Conservation (phyloP, 495 filamentous ascomycete genomes). For the Darksidea phi region DNA sequence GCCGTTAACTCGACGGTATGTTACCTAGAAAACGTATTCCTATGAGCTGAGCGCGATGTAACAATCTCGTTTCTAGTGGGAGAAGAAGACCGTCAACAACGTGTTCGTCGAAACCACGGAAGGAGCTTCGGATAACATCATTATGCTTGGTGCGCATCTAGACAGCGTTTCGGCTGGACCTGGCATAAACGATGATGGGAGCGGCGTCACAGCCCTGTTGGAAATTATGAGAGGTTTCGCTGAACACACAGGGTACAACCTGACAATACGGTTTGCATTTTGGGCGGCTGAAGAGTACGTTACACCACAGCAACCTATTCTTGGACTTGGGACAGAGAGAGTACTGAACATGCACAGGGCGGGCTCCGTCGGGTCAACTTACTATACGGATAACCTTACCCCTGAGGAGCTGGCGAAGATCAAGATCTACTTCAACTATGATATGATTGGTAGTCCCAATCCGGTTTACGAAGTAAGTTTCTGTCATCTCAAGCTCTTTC, state of each 20-base stretch:
- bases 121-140: conserved; percentile 21
- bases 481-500: too few species aligned
- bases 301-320: too few species aligned
- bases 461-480: conserved; percentile 49
- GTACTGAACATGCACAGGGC: too few species aligned
- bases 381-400: conserved; percentile 44
- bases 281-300: too few species aligned
- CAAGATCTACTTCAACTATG: conserved; percentile 50
- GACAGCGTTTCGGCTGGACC: conserved; percentile 50
- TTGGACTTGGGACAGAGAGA: too few species aligned
- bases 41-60: too few species aligned
- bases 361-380: conserved; percentile 40
- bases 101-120: conserved; percentile 46
- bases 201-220: conserved; percentile 45
- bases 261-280: conserved; percentile 45
- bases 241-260: conserved; percentile 51
- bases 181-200: conserved; percentile 47
- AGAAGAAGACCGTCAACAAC: conserved; percentile 37
- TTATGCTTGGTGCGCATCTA: conserved; percentile 49
- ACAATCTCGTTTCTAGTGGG: too few species aligned
- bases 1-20: too few species aligned
- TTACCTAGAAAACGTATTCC: too few species aligned
- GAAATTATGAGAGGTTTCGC: conserved; percentile 44
- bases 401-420: conserved; percentile 43
- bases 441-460: conserved; percentile 65